phyloP scores from a whole-genome alignment of 2,329 filamentous ascomycete genomes.

The Xylariaceae sp. region DNA sequence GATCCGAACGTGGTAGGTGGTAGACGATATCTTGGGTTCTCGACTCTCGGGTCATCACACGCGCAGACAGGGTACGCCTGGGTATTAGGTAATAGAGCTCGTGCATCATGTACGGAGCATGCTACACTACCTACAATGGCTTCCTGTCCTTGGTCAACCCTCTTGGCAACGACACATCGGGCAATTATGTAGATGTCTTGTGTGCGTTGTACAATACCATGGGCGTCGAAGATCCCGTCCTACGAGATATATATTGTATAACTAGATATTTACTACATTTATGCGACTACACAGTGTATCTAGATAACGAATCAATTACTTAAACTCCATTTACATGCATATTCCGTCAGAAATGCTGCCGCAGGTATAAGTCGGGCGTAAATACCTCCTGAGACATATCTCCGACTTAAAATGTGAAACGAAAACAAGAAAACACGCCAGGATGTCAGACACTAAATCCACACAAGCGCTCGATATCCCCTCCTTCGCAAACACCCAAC shows the following conservation, averaged over 20 bases:
- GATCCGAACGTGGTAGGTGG: neutral
- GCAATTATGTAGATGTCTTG: neutral
- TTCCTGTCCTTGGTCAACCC: neutral
- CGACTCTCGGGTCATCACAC: neutral
- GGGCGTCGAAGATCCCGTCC: neutral
- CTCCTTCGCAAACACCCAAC: constrained; percentile 65
- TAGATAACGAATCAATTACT: neutral
- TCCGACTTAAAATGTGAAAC: neutral
- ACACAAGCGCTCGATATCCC: constrained; percentile 53
- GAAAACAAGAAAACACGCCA: neutral
- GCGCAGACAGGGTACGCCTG: neutral
- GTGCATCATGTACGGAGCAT: neutral
- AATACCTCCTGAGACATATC: neutral
- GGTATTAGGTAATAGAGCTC: neutral
- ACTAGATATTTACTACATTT: neutral
- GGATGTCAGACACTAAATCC: constrained; percentile 39
- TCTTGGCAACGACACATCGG: neutral
- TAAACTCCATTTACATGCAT: neutral
- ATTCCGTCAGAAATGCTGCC: neutral
- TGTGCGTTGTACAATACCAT: neutral
- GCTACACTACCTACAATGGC: neutral
- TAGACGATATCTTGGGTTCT: neutral
- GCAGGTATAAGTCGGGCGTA: neutral
- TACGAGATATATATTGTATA: neutral
- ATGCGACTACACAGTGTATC: neutral